These are phyloP conservation scores for Chaetomium fimeti DNA, from an alignment of 495 filamentous ascomycete species.

Conservation along the genomic window DNA sequence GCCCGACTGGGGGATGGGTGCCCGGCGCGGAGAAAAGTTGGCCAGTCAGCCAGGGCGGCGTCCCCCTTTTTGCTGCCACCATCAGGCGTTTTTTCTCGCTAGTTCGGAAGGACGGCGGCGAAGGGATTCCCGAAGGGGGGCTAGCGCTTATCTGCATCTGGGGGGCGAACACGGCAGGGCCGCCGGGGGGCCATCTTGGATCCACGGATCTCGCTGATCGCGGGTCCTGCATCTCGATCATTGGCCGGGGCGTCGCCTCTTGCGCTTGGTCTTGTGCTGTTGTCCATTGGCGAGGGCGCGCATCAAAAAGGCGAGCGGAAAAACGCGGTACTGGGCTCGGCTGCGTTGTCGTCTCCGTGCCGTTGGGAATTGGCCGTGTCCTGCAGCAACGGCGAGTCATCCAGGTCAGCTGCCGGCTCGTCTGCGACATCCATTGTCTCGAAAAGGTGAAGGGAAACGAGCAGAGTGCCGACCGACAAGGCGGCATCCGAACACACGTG, in stretches of 20 bases:
- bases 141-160: conserved; percentile 10
- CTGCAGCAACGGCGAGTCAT: conserved; percentile 13
- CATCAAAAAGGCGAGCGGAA: conserved; percentile 1
- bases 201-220: conserved; percentile 21
- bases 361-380: conserved; percentile 3
- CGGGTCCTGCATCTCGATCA: conserved; percentile 23
- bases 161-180: not conserved
- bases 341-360: conserved; percentile 3
- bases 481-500: conserved; percentile 13
- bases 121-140: not conserved
- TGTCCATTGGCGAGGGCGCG: conserved; percentile 1
- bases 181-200: conserved; percentile 7
- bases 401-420: not conserved
- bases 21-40: not conserved
- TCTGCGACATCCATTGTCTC: conserved; percentile 9
- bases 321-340: conserved; percentile 8
- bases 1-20: not conserved
- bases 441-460: conserved; percentile 1
- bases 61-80: not conserved
- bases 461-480: not conserved
- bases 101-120: conserved; percentile 6
- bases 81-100: not conserved
- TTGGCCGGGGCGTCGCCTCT: conserved; percentile 13
- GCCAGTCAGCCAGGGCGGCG: not conserved
- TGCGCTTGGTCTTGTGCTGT: conserved; percentile 4